Evolutionary conservation across 495 filamentous ascomycete species (phyloP).

Genomic region (Entonaema liquescens): DNA sequence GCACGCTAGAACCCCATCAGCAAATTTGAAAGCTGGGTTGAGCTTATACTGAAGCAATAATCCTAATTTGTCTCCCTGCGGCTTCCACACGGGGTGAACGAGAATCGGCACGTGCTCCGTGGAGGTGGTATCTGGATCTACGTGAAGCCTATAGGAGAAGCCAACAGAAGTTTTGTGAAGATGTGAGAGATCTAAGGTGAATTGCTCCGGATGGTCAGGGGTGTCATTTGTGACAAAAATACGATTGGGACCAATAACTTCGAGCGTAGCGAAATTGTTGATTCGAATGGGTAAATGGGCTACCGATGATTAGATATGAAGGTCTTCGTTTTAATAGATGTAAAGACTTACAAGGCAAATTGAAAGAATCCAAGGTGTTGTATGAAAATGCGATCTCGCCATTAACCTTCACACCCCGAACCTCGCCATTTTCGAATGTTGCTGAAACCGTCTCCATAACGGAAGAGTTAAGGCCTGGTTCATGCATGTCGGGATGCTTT

Average conservation of each 20-base stretch:
- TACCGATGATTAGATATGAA: constrained; percentile 17
- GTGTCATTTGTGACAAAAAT: constrained; percentile 80
- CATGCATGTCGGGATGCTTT: constrained; percentile 83
- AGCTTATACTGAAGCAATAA: constrained; percentile 85
- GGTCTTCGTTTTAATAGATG: not conserved
- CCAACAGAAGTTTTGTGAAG: constrained; percentile 79
- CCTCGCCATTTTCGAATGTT: constrained; percentile 76
- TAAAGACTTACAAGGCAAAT: constrained; percentile 46
- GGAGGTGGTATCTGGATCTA: constrained; percentile 67
- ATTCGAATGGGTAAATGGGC: constrained; percentile 77
- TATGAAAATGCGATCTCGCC: constrained; percentile 93
- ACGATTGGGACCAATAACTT: constrained; percentile 94
- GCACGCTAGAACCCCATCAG: constrained; percentile 58
- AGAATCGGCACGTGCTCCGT: constrained; percentile 71
- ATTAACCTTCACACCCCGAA: constrained; percentile 76
- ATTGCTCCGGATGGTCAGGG: constrained; percentile 78
- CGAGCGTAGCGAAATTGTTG: constrained; percentile 88
- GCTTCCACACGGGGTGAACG: constrained; percentile 82
- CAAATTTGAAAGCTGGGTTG: constrained; percentile 73
- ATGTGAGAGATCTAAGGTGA: constrained; percentile 73
- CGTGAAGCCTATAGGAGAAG: constrained; percentile 94
- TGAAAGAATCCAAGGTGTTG: constrained; percentile 66
- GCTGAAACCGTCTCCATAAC: constrained; percentile 91
- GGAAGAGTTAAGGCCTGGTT: constrained; percentile 86
- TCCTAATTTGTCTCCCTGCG: constrained; percentile 81